Evolutionary conservation across 2,329 filamentous ascomycete genomes (phyloP), one percentile per base, ranked within the genome.

Genomic region (Oidium heveae): DNA sequence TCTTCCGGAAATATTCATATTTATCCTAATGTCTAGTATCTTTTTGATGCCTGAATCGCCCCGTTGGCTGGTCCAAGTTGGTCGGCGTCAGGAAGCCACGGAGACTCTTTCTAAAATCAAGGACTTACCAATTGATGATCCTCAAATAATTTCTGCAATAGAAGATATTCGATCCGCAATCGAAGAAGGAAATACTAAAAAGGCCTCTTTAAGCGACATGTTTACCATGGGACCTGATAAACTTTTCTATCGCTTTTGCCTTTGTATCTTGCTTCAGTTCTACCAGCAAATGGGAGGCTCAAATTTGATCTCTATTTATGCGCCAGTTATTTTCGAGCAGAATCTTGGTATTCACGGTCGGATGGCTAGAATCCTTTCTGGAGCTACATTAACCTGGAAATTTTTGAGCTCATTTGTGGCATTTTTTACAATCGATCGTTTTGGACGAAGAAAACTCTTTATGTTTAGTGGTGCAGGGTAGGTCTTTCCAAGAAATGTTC

Each of bases 231-330:
- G 4, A 69, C 77, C 0, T 74, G 76, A n/a, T 77, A 74, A 69
- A 63, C 76, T 0, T 66, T 68, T 83, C 3, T 87, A 87, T 68
- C 74, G 84, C 3, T 70, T 88, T 4, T 82, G 82, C 64, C 71
- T 89, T 28, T 74, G 77, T 36, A 68, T 79, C 55, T 74, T 79
- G 68, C 77, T 80, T 0, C 84, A 89, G 66, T 66, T 89, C 52
- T 71, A 88, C 0, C 75, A 75, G 0, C 84, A 89, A 63, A 86
- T 81, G 82, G 79, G 74, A 0, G 82, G 82, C 0, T 81, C 82
- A 0, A 79, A 78, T 5, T 78, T 74, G 43, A 86, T 88, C 66
- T 88, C 84, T 0, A 73, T 87, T 16, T 88, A 88, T 62, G 83
- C 84, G 0, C 76, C 80, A 0, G 75, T 86, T 57, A 75, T 87